Percentiles rank a stretch among this genome's conserved stretches.
Evolutionary conservation across 176 grass and related monocot genomes (phyloP).

Genomic region (Leersia perrieri): DNA sequence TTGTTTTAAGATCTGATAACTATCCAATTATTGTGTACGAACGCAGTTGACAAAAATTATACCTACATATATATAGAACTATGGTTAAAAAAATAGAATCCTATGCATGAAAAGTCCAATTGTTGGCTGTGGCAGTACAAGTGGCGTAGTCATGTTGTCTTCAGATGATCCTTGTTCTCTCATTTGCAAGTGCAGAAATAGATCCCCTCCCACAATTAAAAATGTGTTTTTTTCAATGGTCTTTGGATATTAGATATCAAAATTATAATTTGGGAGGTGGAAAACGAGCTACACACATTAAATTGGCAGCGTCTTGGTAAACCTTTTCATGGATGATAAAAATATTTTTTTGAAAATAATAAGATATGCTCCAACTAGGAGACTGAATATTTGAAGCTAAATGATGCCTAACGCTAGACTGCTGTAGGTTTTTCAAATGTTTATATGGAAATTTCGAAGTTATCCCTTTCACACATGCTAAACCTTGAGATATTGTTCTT

Average conservation of each 20-base stretch:
- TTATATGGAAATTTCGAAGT: background rate
- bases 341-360: background rate
- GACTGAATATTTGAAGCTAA: constrained; percentile 11
- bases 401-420: constrained; percentile 12
- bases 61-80: background rate
- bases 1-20: too few relatives aligned
- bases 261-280: background rate
- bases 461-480: constrained; percentile 27
- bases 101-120: background rate
- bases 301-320: background rate
- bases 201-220: background rate
- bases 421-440: constrained; percentile 1
- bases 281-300: background rate
- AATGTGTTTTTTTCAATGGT: background rate
- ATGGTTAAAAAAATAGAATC: background rate
- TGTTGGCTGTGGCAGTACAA: background rate
- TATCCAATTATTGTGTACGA: too few relatives aligned
- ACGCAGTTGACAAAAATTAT: too few relatives aligned
- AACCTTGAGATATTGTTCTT: constrained; percentile 24
- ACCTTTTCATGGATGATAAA: background rate
- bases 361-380: background rate
- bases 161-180: background rate
- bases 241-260: background rate
- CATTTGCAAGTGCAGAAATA: background rate
- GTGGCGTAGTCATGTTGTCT: background rate